Evolutionary conservation across 345 rosid genomes (phyloP), one percentile per base, ranked within the genome.

Genomic region (Linum trigynum): DNA sequence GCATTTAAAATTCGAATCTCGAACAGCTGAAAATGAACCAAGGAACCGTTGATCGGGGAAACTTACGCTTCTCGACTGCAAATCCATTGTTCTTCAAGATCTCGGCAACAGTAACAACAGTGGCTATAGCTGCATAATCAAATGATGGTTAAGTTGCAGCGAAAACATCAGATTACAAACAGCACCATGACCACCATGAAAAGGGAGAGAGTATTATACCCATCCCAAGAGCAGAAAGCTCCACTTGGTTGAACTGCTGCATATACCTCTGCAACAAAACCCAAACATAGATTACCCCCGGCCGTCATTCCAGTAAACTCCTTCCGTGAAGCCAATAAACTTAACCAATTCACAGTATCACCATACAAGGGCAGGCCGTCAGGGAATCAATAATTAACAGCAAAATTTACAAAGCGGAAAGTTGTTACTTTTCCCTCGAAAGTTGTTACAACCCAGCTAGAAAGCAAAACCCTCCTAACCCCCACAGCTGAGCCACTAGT

Each of bases 161-260:
- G 56, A 41, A 2, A 32, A 35, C 4, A 4, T 35, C 59, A 32
- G 5, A 66, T 11, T 41, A 60, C 7, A 32, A 36, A 59, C 35
- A 57, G n/a, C 40, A 67, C 32, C 17, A 35, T 14, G 4, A 59
- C 42, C 2, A 57, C 38, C 36, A 45, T 51, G 41, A 4, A 39
- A 59, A 50, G 37, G 55, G 65, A 64, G 23, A 38, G 42, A 3
- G 48, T 67, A 63, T 56, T 64, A 62, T 82, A 85, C 90, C 87
- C 90, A 85, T 85, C 73, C 96, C 91, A 69, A 88, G 76, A 62
- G 91, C 95, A 40, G 91, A 88, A 40, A 88, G 86, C 61, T 85
- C 90, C 67, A 85, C 90, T 55, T 83, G 87, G 60, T 57, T 73
- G 74, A 81, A 78, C 65, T 83, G 90, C 78, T 83, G 87, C 85